Evolutionary conservation across 78 protist species (phyloP).

Genomic region (Paratrimastix pyriformis): DNA sequence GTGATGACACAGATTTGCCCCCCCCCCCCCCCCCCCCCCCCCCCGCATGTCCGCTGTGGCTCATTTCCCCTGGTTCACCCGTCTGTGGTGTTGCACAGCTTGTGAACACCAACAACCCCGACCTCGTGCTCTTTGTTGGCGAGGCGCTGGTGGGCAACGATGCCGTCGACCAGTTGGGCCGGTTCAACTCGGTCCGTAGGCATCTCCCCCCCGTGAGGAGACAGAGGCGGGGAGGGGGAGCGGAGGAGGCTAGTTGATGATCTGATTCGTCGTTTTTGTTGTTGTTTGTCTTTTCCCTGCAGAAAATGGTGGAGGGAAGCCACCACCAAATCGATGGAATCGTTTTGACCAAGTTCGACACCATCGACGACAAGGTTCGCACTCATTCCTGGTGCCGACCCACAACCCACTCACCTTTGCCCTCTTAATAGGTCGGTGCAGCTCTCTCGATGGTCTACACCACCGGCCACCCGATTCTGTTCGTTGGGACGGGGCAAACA

Average conservation of each 20-base stretch:
- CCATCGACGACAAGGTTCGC: slow-evolving; percentile 94
- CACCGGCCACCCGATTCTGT: slow-evolving; percentile 90
- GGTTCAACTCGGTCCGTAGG: slow-evolving; percentile 62
- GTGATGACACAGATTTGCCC: too few species aligned
- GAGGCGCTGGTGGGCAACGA: slow-evolving; percentile 99
- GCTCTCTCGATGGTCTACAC: slow-evolving; percentile 93
- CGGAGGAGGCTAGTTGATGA: too few species aligned
- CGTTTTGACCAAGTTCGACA: slow-evolving; percentile 96
- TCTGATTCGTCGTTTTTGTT: too few species aligned
- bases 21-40: too few species aligned
- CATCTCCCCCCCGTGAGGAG: not conserved
- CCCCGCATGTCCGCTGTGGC: too few species aligned
- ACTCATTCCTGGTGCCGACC: not conserved
- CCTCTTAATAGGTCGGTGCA: slow-evolving; percentile 80
- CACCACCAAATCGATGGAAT: slow-evolving; percentile 86
- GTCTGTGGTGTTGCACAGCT: slow-evolving; percentile 24
- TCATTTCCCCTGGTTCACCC: not conserved
- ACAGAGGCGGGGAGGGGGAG: too few species aligned
- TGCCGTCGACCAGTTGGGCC: slow-evolving; percentile 90
- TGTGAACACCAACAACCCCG: slow-evolving; percentile 70
- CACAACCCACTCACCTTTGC: not conserved
- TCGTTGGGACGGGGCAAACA: slow-evolving; percentile 93
- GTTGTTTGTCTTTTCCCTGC: too few species aligned
- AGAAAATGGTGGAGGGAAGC: slow-evolving; percentile 46
- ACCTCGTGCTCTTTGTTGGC: slow-evolving; percentile 96